Percentiles rank a stretch among this genome's conserved stretches.
phyloP scores from a whole-genome alignment of 192 early-diverging fungal species.

The Coemansia sp. region DNA sequence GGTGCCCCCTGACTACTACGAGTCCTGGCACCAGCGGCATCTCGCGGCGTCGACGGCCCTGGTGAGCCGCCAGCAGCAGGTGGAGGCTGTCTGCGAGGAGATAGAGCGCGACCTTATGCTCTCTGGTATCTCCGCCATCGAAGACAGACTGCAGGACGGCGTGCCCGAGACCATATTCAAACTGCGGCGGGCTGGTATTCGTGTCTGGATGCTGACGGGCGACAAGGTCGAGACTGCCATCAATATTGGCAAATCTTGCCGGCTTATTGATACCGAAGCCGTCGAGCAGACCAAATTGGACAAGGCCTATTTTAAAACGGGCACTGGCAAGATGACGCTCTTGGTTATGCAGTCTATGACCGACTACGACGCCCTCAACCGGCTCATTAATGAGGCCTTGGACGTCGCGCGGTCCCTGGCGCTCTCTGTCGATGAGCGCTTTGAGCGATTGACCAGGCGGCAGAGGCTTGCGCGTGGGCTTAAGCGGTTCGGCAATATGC shows the following conservation, averaged over 20 bases:
- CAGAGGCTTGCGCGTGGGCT: constrained; percentile 41
- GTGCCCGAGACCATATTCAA: constrained; percentile 84
- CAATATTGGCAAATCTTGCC: constrained; percentile 83
- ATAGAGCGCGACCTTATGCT: constrained; percentile 75
- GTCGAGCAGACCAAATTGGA: constrained; percentile 36
- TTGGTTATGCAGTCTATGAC: constrained; percentile 36
- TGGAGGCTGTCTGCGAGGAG: constrained; percentile 68
- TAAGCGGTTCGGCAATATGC: constrained; percentile 38
- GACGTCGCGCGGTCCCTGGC: constrained; percentile 17
- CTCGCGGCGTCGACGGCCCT: constrained; percentile 70
- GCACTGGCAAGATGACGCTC: not conserved
- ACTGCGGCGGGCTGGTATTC: constrained; percentile 74
- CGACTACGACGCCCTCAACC: constrained; percentile 16
- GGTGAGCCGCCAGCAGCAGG: constrained; percentile 59
- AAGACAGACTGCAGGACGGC: constrained; percentile 84
- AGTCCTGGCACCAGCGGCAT: constrained; percentile 65
- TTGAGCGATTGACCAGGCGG: constrained; percentile 25
- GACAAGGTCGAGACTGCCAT: constrained; percentile 92
- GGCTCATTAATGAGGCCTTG: constrained; percentile 23
- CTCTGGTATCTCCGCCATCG: constrained; percentile 86
- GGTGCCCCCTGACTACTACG: constrained; percentile 65
- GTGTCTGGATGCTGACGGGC: constrained; percentile 91
- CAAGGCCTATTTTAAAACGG: not conserved
- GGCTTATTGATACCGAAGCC: constrained; percentile 58
- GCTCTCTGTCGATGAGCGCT: constrained; percentile 34